Percentiles rank a stretch among this genome's conserved stretches.
phyloP scores from a whole-genome alignment of 345 rosid genomes.

The Eucalyptus polybractea region DNA sequence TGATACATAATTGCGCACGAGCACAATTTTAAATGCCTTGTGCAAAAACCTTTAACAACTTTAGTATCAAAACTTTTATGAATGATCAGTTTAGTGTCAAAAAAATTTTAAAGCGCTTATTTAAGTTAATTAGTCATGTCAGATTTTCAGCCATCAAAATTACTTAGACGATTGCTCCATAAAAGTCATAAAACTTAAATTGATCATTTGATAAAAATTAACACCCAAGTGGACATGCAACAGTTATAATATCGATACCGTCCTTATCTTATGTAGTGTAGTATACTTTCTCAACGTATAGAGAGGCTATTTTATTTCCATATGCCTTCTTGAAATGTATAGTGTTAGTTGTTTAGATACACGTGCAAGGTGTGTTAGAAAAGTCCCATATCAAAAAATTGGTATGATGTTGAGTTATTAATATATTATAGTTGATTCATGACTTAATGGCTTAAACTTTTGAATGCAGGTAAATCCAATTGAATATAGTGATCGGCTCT shows the following conservation, averaged over 20 bases:
- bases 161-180: not conserved
- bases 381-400: no score
- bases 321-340: not conserved
- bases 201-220: not conserved
- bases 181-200: not conserved
- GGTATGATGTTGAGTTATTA: rapidly evolving
- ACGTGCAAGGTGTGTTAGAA: rapidly evolving
- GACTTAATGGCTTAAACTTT: rapidly evolving
- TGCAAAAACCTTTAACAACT: no score
- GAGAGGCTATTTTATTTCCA: not conserved
- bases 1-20: not conserved
- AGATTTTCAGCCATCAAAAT: rapidly evolving
- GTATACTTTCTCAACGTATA: not conserved
- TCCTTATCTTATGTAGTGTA: rapidly evolving
- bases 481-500: no score
- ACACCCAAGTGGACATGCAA: not conserved
- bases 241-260: not conserved
- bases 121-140: not conserved
- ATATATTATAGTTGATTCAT: rapidly evolving
- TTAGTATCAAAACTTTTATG: not conserved
- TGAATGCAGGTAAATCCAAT: rapidly evolving
- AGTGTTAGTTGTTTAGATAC: not conserved
- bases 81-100: not conserved
- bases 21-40: not conserved
- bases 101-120: not conserved